A percentile compares a stretch with the other conserved stretches of the same genome.
Conservation (phyloP, 352 stramenopile genomes). For the Halophytophthora batemanensis region DNA sequence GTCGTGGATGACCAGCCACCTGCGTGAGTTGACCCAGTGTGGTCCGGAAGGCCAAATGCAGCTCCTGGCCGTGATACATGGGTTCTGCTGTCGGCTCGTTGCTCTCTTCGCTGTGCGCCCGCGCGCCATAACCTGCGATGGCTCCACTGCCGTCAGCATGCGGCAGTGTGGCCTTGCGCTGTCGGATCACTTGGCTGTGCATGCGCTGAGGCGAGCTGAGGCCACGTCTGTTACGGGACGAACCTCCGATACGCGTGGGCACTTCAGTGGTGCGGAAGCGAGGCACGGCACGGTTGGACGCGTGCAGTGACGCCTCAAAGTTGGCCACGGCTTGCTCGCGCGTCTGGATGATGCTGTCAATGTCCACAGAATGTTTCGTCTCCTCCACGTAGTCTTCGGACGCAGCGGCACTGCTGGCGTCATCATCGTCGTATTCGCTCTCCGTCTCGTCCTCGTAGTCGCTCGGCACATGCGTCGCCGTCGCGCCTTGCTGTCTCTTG, state of each 20-base stretch:
- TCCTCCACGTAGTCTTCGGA: conserved; percentile 25
- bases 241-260: neutral
- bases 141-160: conserved; percentile 3
- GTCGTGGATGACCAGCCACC: conserved; percentile 43
- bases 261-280: conserved; percentile 35
- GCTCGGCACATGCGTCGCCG: conserved; percentile 9
- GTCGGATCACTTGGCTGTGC: conserved; percentile 31
- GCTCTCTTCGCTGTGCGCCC: neutral
- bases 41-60: conserved; percentile 54
- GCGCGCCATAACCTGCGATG: neutral
- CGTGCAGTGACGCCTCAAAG: conserved; percentile 42
- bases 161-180: conserved; percentile 26
- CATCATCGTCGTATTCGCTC: conserved; percentile 29
- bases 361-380: conserved; percentile 34
- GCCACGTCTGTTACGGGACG: neutral
- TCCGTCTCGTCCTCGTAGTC: conserved; percentile 28
- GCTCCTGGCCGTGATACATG: conserved; percentile 52
- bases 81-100: conserved; percentile 21
- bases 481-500: conserved; percentile 12
- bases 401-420: conserved; percentile 29
- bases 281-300: conserved; percentile 18
- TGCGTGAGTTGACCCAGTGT: conserved; percentile 38
- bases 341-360: conserved; percentile 34
- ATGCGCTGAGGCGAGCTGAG: conserved; percentile 39
- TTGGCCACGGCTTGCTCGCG: conserved; percentile 24